Conservation (phyloP, 2,329 filamentous ascomycete genomes). For the Dactylellina cionopaga region DNA sequence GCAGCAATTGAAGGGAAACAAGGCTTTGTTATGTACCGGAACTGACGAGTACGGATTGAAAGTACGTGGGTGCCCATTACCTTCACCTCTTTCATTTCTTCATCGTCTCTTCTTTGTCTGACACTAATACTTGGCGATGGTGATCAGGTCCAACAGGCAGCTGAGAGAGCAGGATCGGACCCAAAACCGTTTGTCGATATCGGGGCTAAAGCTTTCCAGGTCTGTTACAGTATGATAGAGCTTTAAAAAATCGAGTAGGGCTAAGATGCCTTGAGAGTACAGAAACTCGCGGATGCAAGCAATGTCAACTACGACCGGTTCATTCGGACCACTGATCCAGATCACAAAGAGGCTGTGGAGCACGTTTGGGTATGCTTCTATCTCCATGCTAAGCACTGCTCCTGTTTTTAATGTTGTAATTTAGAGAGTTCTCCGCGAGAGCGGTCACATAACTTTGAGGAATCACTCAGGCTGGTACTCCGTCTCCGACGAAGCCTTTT, state of each 20-base stretch:
- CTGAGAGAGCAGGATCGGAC: conserved; percentile 70
- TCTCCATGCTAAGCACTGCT: not conserved
- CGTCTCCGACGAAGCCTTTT: conserved; percentile 95
- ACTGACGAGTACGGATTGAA: conserved; percentile 99
- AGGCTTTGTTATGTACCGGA: conserved; percentile 82
- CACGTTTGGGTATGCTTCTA: conserved; percentile 77
- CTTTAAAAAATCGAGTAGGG: not conserved
- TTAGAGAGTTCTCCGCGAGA: conserved; percentile 73
- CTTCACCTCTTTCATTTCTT: not conserved
- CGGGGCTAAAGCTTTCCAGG: conserved; percentile 80
- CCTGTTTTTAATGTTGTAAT: not conserved
- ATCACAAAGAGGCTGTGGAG: conserved; percentile 84
- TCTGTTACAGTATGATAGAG: conserved; percentile 55
- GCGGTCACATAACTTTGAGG: conserved; percentile 81
- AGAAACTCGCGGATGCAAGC: conserved; percentile 74
- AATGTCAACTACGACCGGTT: conserved; percentile 84
- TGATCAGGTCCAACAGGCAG: conserved; percentile 79
- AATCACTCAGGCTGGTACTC: conserved; percentile 97
- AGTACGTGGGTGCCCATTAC: conserved; percentile 59
- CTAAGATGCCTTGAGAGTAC: conserved; percentile 36
- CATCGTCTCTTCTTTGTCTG: not conserved
- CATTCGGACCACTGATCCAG: conserved; percentile 86
- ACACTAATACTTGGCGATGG: conserved; percentile 40
- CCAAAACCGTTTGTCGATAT: conserved; percentile 89
- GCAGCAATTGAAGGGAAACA: conserved; percentile 77